phyloP scores from a whole-genome alignment of 2,329 filamentous ascomycete species.

The Ceratocystis alfenasii region DNA sequence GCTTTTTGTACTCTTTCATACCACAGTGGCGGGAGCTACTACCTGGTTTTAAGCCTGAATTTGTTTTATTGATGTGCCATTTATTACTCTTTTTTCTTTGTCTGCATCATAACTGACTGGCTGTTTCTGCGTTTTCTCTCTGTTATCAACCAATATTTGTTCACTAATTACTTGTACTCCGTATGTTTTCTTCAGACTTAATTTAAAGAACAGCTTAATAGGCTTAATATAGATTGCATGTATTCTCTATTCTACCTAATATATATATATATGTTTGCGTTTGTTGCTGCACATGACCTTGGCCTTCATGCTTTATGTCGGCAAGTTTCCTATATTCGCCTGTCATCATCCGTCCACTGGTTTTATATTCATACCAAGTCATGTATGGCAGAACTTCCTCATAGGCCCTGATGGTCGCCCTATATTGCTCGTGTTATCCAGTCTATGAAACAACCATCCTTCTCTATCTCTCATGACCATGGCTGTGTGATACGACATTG shows the following conservation, averaged over 20 bases:
- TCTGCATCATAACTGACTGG: not conserved
- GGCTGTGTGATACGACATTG: not conserved
- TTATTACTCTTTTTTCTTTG: constrained; percentile 5
- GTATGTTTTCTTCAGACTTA: not conserved
- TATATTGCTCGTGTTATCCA: not conserved
- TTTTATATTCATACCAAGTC: too few species aligned
- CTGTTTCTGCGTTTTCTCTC: not conserved
- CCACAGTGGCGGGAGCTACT: not conserved
- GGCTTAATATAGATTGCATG: not conserved
- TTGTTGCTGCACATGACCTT: too few species aligned
- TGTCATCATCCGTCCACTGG: too few species aligned
- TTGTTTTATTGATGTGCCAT: not conserved
- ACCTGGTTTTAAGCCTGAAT: not conserved
- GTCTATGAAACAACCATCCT: not conserved
- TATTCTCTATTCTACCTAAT: not conserved
- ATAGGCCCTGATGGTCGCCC: too few species aligned
- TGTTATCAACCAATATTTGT: not conserved
- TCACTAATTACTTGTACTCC: not conserved
- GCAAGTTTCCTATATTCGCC: too few species aligned
- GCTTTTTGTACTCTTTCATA: not conserved
- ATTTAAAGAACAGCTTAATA: too few species aligned
- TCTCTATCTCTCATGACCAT: not conserved
- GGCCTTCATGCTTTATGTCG: too few species aligned
- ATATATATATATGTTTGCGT: not conserved
- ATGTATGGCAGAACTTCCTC: too few species aligned